phyloP scores from a whole-genome alignment of 352 stramenopile species.

The Lagenidium giganteum region DNA sequence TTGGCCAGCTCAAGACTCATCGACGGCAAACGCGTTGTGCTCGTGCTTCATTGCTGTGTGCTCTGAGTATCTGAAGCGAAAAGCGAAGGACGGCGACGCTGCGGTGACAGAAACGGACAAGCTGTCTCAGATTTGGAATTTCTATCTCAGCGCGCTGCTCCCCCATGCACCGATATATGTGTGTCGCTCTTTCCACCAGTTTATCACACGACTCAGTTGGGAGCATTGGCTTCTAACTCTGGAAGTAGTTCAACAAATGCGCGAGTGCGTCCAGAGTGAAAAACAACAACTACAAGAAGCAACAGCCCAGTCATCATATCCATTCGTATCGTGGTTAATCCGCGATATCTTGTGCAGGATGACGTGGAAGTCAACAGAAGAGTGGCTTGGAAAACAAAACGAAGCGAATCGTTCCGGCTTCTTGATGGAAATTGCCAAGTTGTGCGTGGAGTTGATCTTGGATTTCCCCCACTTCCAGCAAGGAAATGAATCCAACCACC shows the following conservation, averaged over 20 bases:
- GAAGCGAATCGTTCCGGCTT: slow-evolving; percentile 45
- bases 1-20: slow-evolving; percentile 53
- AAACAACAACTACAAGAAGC: slow-evolving; percentile 31
- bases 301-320: slow-evolving; percentile 38
- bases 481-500: slow-evolving; percentile 9
- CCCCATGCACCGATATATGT: slow-evolving; percentile 53
- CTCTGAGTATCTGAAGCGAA: slow-evolving; percentile 41
- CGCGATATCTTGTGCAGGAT: slow-evolving; percentile 57
- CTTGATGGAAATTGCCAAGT: slow-evolving; percentile 50
- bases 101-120: slow-evolving; percentile 18
- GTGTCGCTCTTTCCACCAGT: slow-evolving; percentile 61
- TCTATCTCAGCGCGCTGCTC: slow-evolving; percentile 49
- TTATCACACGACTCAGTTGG: slow-evolving; percentile 58
- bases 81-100: slow-evolving; percentile 1
- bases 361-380: slow-evolving; percentile 54
- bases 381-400: slow-evolving; percentile 39
- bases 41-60: slow-evolving; percentile 62
- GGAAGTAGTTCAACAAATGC: slow-evolving; percentile 71
- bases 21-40: slow-evolving; percentile 51
- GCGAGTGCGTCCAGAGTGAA: slow-evolving; percentile 44
- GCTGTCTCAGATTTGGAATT: slow-evolving; percentile 63
- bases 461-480: slow-evolving; percentile 47
- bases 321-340: slow-evolving; percentile 66
- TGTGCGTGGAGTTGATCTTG: slow-evolving; percentile 56
- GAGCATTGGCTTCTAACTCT: slow-evolving; percentile 64